phyloP scores from a whole-genome alignment of 1,284 basidiomycete genomes.

The Tilletia setariae region DNA sequence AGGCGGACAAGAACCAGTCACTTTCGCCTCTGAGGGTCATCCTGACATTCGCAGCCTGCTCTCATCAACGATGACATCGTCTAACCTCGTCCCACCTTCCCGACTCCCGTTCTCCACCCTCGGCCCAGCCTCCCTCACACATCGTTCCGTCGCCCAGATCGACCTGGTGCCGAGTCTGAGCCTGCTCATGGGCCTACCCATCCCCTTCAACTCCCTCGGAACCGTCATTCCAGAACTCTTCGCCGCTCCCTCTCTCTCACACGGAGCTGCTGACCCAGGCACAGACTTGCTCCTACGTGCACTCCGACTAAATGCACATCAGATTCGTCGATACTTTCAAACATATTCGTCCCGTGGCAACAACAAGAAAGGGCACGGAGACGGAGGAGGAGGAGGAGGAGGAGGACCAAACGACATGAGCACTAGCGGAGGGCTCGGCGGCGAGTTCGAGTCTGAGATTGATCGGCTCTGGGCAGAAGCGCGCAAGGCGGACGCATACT shows the following conservation, averaged over 20 bases:
- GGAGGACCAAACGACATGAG: neutral
- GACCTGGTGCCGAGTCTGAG: constrained; percentile 87
- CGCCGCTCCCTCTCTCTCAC: constrained; percentile 21
- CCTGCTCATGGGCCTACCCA: constrained; percentile 84
- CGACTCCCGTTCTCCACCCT: constrained; percentile 39
- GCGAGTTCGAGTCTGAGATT: constrained; percentile 57
- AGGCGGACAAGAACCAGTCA: neutral
- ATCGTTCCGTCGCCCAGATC: constrained; percentile 81
- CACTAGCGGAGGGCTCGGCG: constrained; percentile 63
- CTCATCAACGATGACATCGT: constrained; percentile 14
- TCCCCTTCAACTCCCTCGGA: constrained; percentile 94
- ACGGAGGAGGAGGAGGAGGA: neutral
- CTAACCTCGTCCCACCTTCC: constrained; percentile 18
- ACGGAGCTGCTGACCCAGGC: constrained; percentile 55
- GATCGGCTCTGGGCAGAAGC: constrained; percentile 33
- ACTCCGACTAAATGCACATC: constrained; percentile 69
- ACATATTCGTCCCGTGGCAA: constrained; percentile 60
- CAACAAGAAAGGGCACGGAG: neutral
- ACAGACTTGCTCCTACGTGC: constrained; percentile 61
- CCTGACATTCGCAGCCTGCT: constrained; percentile 20
- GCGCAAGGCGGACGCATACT: constrained; percentile 32
- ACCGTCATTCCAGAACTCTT: constrained; percentile 88
- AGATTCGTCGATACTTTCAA: constrained; percentile 74
- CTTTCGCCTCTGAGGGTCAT: neutral
- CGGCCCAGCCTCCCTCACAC: constrained; percentile 52